Conservation (phyloP, 331 rosid genomes). For the Rhamnella rubrinervis region DNA sequence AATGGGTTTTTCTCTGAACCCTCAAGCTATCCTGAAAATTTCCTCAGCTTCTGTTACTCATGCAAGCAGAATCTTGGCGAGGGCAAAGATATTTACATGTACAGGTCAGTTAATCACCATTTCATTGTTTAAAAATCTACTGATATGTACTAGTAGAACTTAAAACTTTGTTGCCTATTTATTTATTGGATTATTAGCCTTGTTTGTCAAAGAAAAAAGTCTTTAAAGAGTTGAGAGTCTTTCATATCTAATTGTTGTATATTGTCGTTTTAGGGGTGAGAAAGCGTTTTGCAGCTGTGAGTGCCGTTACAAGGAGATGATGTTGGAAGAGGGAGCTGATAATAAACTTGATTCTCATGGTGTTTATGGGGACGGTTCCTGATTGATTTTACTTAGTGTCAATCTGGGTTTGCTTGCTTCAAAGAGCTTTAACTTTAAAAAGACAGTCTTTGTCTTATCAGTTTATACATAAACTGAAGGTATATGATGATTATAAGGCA, state of each 20-base stretch:
- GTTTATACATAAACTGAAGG: neutral
- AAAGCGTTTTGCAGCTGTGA: conserved; percentile 91
- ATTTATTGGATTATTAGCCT: neutral
- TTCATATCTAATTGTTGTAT: conserved; percentile 5
- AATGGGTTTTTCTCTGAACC: conserved; percentile 20
- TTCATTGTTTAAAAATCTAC: neutral
- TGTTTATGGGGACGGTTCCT: conserved; percentile 11
- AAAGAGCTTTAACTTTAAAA: neutral
- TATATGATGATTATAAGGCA: neutral
- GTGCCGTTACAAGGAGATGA: conserved; percentile 70
- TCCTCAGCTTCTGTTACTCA: conserved; percentile 67
- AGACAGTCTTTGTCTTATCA: conserved; percentile 5
- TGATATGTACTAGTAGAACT: neutral
- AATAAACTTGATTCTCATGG: conserved; percentile 35
- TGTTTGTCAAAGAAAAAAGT: neutral
- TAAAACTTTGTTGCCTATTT: neutral
- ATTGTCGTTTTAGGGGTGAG: conserved; percentile 68
- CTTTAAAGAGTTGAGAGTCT: neutral
- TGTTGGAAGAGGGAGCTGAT: conserved; percentile 58
- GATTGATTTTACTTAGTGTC: neutral
- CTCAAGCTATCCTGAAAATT: conserved; percentile 37
- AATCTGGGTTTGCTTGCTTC: neutral
- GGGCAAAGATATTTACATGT: conserved; percentile 89
- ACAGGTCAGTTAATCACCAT: conserved; percentile 45
- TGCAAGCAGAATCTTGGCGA: conserved; percentile 73